A percentile compares a stretch with the other conserved stretches of the same genome.
phyloP scores from a whole-genome alignment of 108 stramenopile genomes.

The Fragilaria radians region DNA sequence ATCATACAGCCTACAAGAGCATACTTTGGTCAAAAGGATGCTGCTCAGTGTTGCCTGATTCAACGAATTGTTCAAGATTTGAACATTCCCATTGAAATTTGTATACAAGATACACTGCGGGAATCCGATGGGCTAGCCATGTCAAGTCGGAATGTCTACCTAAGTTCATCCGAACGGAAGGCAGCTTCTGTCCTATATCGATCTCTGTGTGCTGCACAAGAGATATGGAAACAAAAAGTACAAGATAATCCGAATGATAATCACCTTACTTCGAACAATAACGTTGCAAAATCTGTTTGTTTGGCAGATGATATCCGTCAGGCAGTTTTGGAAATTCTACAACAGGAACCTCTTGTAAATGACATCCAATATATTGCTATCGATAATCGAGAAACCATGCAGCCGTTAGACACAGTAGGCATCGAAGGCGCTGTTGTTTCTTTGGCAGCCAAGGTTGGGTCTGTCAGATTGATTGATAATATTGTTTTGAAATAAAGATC shows the following conservation, averaged over 20 bases:
- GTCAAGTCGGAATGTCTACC: constrained; percentile 94
- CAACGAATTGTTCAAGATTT: constrained; percentile 81
- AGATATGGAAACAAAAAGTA: constrained; percentile 14
- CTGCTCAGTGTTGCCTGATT: constrained; percentile 89
- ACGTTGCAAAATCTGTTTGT: neutral
- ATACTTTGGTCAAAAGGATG: constrained; percentile 99
- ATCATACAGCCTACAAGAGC: constrained; percentile 87
- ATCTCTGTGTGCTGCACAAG: constrained; percentile 58
- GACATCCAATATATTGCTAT: constrained; percentile 78
- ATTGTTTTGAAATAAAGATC: constrained; percentile 42
- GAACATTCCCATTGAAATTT: constrained; percentile 75
- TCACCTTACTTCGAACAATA: neutral
- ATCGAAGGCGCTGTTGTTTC: constrained; percentile 64
- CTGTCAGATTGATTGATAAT: constrained; percentile 87
- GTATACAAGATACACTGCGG: constrained; percentile 78
- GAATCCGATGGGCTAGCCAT: constrained; percentile 94
- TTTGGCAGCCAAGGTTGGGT: constrained; percentile 71
- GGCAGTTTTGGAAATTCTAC: constrained; percentile 34
- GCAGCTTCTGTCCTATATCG: constrained; percentile 79
- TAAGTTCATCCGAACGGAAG: constrained; percentile 62
- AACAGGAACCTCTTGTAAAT: constrained; percentile 66
- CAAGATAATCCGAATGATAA: constrained; percentile 8
- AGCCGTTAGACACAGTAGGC: constrained; percentile 41
- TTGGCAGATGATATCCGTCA: constrained; percentile 14
- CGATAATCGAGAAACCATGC: constrained; percentile 72